Percentiles rank a stretch among this genome's conserved stretches.
These are phyloP conservation scores for Neostapfia colusana DNA, from an alignment of 176 grass and related monocot species.

Conservation along the genomic window DNA sequence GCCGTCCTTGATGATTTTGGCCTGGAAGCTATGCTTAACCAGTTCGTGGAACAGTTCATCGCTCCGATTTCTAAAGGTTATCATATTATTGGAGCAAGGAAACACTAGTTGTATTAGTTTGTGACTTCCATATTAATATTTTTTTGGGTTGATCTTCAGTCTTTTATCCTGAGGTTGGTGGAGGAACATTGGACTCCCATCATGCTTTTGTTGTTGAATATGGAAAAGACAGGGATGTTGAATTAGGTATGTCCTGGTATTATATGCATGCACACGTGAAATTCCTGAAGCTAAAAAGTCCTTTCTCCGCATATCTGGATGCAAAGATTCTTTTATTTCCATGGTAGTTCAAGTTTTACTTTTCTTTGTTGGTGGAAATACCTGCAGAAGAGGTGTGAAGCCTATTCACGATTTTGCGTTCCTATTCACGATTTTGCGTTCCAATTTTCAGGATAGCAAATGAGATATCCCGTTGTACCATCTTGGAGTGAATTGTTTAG, in stretches of 20 bases:
- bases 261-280: neutral
- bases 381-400: constrained; percentile 5
- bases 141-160: constrained; percentile 59
- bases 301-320: constrained; percentile 24
- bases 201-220: constrained; percentile 99
- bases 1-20: constrained; percentile 98
- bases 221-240: constrained; percentile 91
- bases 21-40: constrained; percentile 82
- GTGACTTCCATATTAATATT: constrained; percentile 33
- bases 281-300: constrained; percentile 5
- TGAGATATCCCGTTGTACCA: neutral
- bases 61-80: constrained; percentile 82
- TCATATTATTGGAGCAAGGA: constrained; percentile 17
- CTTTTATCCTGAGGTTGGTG: constrained; percentile 86
- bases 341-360: neutral
- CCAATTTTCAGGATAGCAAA: neutral
- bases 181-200: constrained; percentile 80
- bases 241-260: constrained; percentile 60
- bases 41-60: constrained; percentile 92
- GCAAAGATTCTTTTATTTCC: neutral
- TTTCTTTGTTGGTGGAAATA: constrained; percentile 9
- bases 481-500: neutral
- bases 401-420: neutral
- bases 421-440: neutral
- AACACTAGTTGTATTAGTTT: constrained; percentile 4